These are phyloP conservation scores for Coemansia sp. DNA, from an alignment of 192 early-diverging fungal genomes.

Conservation along the genomic window DNA sequence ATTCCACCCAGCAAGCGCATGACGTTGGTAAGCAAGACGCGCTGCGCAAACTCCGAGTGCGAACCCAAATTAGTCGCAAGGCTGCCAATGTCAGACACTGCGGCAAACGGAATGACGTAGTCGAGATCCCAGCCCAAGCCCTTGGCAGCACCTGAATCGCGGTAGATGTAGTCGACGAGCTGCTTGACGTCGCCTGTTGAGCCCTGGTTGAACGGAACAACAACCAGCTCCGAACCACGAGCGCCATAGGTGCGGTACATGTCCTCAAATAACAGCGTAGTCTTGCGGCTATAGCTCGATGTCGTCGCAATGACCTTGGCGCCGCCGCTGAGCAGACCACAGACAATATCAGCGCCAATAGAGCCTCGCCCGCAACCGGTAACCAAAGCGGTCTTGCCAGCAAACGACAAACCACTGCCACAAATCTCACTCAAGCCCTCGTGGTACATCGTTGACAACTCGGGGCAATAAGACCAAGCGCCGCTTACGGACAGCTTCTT, in stretches of 20 bases:
- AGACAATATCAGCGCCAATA: slow-evolving; percentile 84
- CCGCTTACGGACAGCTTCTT: neutral
- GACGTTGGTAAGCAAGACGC: slow-evolving; percentile 93
- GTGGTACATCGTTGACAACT: slow-evolving; percentile 70
- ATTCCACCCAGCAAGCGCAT: slow-evolving; percentile 83
- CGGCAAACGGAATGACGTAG: slow-evolving; percentile 92
- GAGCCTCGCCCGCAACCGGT: slow-evolving; percentile 89
- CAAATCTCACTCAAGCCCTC: slow-evolving; percentile 70
- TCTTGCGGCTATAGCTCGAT: slow-evolving; percentile 71
- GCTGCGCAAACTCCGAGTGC: slow-evolving; percentile 86
- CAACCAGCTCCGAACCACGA: slow-evolving; percentile 75
- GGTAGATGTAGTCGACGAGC: slow-evolving; percentile 86
- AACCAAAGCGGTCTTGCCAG: slow-evolving; percentile 75
- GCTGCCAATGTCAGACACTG: slow-evolving; percentile 83
- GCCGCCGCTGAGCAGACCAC: slow-evolving; percentile 84
- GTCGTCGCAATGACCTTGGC: slow-evolving; percentile 88
- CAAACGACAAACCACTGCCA: slow-evolving; percentile 76
- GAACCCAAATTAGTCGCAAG: slow-evolving; percentile 84
- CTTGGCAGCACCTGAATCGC: slow-evolving; percentile 41
- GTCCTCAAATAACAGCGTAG: slow-evolving; percentile 80
- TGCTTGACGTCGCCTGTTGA: slow-evolving; percentile 75
- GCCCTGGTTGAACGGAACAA: slow-evolving; percentile 94
- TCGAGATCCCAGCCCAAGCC: slow-evolving; percentile 94
- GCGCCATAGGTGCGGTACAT: slow-evolving; percentile 89
- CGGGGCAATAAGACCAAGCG: slow-evolving; percentile 64